Base-by-base conservation (phyloP, 805 yeast genomes). In the Priceomyces castillae region DNA sequence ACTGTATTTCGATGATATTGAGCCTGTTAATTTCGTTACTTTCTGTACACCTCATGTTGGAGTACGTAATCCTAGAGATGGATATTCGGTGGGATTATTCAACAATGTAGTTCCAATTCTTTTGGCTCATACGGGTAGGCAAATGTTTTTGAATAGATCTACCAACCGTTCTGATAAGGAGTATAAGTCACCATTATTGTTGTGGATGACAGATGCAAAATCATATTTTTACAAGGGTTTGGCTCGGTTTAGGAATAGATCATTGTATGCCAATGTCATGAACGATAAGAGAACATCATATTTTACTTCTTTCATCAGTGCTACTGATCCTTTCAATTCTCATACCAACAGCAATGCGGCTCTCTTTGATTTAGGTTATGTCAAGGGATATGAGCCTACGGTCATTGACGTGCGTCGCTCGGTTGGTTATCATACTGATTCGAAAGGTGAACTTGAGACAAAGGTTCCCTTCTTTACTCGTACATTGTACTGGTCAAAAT, bases 231-330 rank as follows among this genome's bases (percentile, higher is more conserved):
- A 62, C 57, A 70, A 73, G 48, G 85, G 82, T 1, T 67, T 88
- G 34, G 51, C 67, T 22, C 45, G 46, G 25, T 89, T 88, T 65
- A 64, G 73, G 46, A 59, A 77, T 49, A 71, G 74, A 34, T 61
- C 81, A 4, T 62, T 87, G 36, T 86, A 88, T 56, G 86, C 94
- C 4, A 89, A 89, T 62, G 75, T 86, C 33, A 76, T 82, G 45
- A 86, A 88, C 49, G 96, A 88, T 64, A 82, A 82, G 50, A 77
- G 95, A 51, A 81, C 95, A 3, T 77, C 86, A 12, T 89, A 87
- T 84, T 87, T 86, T 78, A 86, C 95, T 2, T 73, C 95, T 0
- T 86, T 86, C 4, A 85, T 85, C 28, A 77, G 85, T 0, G 53
- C 62, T 20, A 63, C 69, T 30, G 88, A 84, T 52, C 89, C 89